phyloP scores from a whole-genome alignment of 2,329 filamentous ascomycete species.

The Colletotrichum ledebouriae region DNA sequence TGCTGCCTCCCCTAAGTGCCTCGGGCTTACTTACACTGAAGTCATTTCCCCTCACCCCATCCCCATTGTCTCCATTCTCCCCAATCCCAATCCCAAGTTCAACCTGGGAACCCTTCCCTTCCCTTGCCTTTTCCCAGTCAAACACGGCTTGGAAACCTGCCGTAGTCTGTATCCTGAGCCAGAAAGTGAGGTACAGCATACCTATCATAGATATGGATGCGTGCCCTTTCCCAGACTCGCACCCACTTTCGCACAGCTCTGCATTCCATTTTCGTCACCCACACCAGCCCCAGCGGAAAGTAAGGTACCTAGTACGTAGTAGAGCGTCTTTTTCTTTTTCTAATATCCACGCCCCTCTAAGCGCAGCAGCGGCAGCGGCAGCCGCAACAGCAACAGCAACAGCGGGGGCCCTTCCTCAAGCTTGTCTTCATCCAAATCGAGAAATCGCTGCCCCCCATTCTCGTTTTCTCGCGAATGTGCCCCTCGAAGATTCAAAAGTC shows the following conservation, averaged over 20 bases:
- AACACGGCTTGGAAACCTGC: not conserved
- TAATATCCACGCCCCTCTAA: constrained; percentile 30
- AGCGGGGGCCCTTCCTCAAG: constrained; percentile 27
- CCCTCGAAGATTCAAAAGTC: constrained; percentile 38
- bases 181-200: not conserved
- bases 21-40: not conserved
- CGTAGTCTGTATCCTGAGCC: no score
- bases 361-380: constrained; percentile 25
- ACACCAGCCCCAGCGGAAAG: constrained; percentile 31
- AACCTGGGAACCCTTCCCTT: not conserved
- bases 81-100: constrained; percentile 10
- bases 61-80: constrained; percentile 16
- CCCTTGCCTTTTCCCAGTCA: constrained; percentile 5
- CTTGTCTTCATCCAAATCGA: constrained; percentile 42
- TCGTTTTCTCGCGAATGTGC: constrained; percentile 30
- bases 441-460: constrained; percentile 27
- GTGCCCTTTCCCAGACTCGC: not conserved
- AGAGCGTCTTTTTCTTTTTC: constrained; percentile 11
- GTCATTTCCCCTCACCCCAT: not conserved
- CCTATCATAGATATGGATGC: not conserved
- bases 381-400: not conserved
- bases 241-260: constrained; percentile 28
- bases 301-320: constrained; percentile 1
- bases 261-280: constrained; percentile 10
- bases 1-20: constrained; percentile 5